These are phyloP conservation scores for Escovopsis sp. DNA, from an alignment of 2,329 filamentous ascomycete genomes.

Conservation along the genomic window DNA sequence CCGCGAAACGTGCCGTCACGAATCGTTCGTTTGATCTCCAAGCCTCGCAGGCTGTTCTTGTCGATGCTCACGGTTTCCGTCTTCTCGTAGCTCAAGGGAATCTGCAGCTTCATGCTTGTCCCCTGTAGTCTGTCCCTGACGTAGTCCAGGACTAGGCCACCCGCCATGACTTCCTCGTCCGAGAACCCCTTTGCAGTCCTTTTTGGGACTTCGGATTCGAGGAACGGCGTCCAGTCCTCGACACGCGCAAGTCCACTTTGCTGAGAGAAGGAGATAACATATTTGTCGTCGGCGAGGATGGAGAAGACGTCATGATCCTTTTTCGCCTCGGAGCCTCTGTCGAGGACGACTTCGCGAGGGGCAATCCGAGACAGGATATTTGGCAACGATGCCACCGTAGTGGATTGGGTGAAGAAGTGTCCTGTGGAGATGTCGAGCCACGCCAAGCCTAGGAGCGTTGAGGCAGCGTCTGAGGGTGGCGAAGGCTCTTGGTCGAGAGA, in stretches of 20 bases:
- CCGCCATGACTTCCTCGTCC: slow-evolving; percentile 56
- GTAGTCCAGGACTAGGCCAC: slow-evolving; percentile 71
- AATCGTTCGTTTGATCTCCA: slow-evolving; percentile 81
- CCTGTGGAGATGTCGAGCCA: slow-evolving; percentile 95
- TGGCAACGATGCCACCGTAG: slow-evolving; percentile 55
- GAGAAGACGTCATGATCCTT: slow-evolving; percentile 47
- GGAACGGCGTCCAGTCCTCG: slow-evolving; percentile 56
- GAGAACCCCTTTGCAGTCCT: slow-evolving; percentile 44
- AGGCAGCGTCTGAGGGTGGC: not conserved
- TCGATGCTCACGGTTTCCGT: slow-evolving; percentile 81
- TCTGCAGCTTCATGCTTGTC: slow-evolving; percentile 65
- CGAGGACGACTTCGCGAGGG: slow-evolving; percentile 72
- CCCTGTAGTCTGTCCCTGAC: slow-evolving; percentile 66
- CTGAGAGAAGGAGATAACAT: slow-evolving; percentile 59
- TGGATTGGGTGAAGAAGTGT: slow-evolving; percentile 75
- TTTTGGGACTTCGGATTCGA: slow-evolving; percentile 55
- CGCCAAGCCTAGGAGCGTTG: slow-evolving; percentile 53
- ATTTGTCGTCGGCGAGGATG: slow-evolving; percentile 59
- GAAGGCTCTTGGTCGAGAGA: not conserved
- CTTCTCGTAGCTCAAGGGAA: slow-evolving; percentile 59
- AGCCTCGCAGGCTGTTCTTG: slow-evolving; percentile 73
- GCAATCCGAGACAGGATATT: slow-evolving; percentile 71
- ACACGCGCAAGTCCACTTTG: slow-evolving; percentile 32
- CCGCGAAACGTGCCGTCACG: slow-evolving; percentile 66
- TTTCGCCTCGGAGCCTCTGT: slow-evolving; percentile 44